Evolutionary conservation across 2,329 filamentous ascomycete species (phyloP).

Genomic region (Sporothrix phasma): DNA sequence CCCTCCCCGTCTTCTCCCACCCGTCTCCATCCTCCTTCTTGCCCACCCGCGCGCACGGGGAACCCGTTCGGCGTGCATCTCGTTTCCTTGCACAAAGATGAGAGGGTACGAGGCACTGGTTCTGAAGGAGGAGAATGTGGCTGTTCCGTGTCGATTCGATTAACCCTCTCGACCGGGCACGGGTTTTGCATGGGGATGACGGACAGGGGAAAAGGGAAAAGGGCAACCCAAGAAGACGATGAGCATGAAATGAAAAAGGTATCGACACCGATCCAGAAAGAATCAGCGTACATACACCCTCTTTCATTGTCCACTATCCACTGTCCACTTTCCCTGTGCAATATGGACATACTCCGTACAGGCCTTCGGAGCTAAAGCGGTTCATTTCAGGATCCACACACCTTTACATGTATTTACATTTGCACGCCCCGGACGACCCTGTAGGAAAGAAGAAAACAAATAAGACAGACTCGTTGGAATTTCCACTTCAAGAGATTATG

Average conservation of each 20-base stretch:
- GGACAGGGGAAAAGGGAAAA: background rate
- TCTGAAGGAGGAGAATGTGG: background rate
- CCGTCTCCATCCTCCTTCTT: background rate
- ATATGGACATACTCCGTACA: background rate
- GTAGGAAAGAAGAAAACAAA: no score
- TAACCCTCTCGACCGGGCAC: background rate
- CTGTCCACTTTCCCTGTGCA: background rate
- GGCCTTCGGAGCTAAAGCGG: background rate
- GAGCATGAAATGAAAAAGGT: background rate
- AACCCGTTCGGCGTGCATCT: slow-evolving; percentile 1
- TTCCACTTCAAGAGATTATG: no score
- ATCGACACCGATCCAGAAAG: no score
- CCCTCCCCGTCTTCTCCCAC: background rate
- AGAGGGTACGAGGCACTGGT: no score
- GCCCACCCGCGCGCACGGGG: background rate
- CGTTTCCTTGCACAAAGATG: background rate
- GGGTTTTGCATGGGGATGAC: background rate
- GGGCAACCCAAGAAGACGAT: background rate
- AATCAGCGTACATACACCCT: background rate
- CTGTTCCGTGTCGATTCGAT: background rate
- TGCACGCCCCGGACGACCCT: background rate
- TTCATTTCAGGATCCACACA: slow-evolving; percentile 2
- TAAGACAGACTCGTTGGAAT: background rate
- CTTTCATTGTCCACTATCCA: background rate
- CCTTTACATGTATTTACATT: background rate